Conservation (phyloP, 805 yeast species). For the Candida vaughaniae region DNA sequence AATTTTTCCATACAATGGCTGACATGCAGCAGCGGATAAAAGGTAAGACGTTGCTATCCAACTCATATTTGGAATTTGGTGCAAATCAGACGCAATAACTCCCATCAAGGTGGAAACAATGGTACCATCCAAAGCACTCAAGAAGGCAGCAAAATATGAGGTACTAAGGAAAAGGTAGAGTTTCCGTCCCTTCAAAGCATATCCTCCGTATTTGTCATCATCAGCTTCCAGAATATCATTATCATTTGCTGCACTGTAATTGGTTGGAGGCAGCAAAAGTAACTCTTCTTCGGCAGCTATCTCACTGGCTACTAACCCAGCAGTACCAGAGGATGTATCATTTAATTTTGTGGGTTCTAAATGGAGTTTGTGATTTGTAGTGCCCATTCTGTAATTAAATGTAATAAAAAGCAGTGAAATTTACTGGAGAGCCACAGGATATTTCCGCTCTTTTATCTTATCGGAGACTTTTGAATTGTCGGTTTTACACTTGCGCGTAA, state of each 20-base stretch:
- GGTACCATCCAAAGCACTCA: constrained; percentile 68
- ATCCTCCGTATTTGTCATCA: constrained; percentile 19
- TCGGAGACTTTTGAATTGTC: no score
- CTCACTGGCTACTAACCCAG: constrained; percentile 38
- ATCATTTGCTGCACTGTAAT: constrained; percentile 9
- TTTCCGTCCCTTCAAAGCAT: constrained; percentile 30
- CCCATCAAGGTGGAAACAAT: constrained; percentile 65
- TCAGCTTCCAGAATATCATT: constrained; percentile 6
- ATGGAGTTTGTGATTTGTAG: neutral
- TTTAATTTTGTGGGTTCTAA: constrained; percentile 15
- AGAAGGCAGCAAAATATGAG: constrained; percentile 43
- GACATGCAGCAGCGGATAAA: constrained; percentile 68
- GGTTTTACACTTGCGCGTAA: no score
- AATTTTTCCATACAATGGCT: constrained; percentile 69
- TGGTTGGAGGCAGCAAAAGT: constrained; percentile 4
- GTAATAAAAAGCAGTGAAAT: no score
- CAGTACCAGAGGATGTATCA: constrained; percentile 29
- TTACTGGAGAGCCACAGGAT: no score
- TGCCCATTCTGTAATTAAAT: no score
- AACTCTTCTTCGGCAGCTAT: constrained; percentile 32
- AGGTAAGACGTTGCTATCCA: constrained; percentile 76
- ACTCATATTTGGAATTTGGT: constrained; percentile 59
- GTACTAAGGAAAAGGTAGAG: constrained; percentile 29
- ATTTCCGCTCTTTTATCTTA: no score
- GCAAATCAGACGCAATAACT: constrained; percentile 66